phyloP scores from a whole-genome alignment of 345 rosid genomes.

The Carallia pectinifolia region DNA sequence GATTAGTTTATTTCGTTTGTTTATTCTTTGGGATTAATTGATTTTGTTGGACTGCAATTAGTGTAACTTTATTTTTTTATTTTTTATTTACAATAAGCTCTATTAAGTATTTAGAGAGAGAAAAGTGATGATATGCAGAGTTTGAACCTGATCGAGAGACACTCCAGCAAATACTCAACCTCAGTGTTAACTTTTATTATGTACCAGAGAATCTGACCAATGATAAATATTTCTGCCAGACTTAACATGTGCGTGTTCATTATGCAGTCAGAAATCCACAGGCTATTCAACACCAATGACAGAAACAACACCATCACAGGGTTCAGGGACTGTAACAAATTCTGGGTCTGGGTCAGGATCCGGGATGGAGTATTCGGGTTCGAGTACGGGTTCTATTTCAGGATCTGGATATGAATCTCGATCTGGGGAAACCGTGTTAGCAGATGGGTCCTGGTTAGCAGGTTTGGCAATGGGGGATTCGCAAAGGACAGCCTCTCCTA shows the following conservation, averaged over 20 bases:
- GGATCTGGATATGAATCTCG: conserved; percentile 25
- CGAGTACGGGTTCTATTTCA: conserved; percentile 26
- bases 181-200: not conserved
- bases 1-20: not conserved
- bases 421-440: conserved; percentile 49
- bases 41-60: conserved; percentile 14
- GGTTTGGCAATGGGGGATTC: conserved; percentile 92
- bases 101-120: no score
- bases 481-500: conserved; percentile 22
- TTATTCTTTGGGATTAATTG: not conserved
- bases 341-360: conserved; percentile 9
- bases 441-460: conserved; percentile 85
- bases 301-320: conserved; percentile 39
- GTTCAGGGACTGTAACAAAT: not conserved
- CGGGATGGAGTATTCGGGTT: conserved; percentile 8
- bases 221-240: not conserved
- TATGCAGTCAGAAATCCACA: conserved; percentile 74
- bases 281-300: conserved; percentile 55
- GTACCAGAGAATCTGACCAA: conserved; percentile 7
- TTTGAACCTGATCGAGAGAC: no score
- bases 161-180: no score
- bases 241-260: not conserved
- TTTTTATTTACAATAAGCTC: no score
- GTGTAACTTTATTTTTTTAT: no score
- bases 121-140: no score